Conservation (phyloP, 2,329 filamentous ascomycete genomes). For the Alternaria novae-zelandiae region DNA sequence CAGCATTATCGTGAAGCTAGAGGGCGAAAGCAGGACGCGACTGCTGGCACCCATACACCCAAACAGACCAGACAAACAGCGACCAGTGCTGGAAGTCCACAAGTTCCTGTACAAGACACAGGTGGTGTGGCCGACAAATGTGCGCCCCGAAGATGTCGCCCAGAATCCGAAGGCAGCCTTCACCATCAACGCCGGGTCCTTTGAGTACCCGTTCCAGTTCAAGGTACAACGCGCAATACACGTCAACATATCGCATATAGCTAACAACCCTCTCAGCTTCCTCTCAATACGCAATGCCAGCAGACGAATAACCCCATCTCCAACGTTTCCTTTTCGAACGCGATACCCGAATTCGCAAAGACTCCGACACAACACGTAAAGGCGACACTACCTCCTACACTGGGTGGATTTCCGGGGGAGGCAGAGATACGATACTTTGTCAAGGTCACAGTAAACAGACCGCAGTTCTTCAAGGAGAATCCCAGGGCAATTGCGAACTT, state of each 20-base stretch:
- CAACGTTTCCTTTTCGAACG: conserved; percentile 52
- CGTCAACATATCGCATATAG: neutral
- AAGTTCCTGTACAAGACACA: conserved; percentile 76
- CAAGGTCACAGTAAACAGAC: conserved; percentile 93
- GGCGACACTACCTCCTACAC: conserved; percentile 83
- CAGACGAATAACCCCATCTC: conserved; percentile 47
- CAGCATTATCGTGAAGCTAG: conserved; percentile 77
- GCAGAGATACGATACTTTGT: conserved; percentile 94
- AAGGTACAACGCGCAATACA: conserved; percentile 62
- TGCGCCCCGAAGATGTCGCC: conserved; percentile 46
- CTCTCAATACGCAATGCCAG: conserved; percentile 74
- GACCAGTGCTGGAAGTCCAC: conserved; percentile 58
- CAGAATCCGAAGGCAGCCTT: conserved; percentile 55
- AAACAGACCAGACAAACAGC: conserved; percentile 51
- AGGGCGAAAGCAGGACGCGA: conserved; percentile 77
- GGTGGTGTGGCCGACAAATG: conserved; percentile 72
- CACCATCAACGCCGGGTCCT: conserved; percentile 70
- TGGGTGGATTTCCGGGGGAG: conserved; percentile 84
- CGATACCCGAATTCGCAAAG: conserved; percentile 54
- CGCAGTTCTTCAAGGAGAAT: conserved; percentile 89
- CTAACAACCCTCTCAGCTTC: conserved; percentile 45
- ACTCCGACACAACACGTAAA: conserved; percentile 71
- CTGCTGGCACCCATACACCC: conserved; percentile 60
- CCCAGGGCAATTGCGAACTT: conserved; percentile 68
- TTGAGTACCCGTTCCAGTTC: conserved; percentile 80